These are phyloP conservation scores for Meripilus lineatus DNA, from an alignment of 1,284 basidiomycete genomes.

Conservation along the genomic window DNA sequence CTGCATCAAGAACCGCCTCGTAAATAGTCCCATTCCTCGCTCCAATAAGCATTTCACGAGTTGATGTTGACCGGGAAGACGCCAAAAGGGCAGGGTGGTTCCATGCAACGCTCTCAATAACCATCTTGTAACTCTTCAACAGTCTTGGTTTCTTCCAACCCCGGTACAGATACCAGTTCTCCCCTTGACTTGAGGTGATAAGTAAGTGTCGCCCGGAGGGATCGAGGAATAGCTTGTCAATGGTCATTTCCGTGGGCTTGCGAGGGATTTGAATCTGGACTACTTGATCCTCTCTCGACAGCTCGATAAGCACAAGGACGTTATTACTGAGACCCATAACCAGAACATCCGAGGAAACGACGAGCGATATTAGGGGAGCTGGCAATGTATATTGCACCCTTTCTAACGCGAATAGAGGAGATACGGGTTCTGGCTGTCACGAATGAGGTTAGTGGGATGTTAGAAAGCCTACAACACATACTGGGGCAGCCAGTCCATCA, in stretches of 20 bases:
- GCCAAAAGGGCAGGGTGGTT: slow-evolving; percentile 73
- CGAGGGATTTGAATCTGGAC: slow-evolving; percentile 72
- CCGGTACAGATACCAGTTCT: slow-evolving; percentile 90
- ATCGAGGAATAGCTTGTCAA: slow-evolving; percentile 83
- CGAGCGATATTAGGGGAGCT: slow-evolving; percentile 73
- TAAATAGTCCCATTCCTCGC: slow-evolving; percentile 81
- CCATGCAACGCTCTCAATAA: slow-evolving; percentile 94
- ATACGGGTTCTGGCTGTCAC: slow-evolving; percentile 12
- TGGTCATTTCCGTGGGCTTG: slow-evolving; percentile 63
- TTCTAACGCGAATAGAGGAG: slow-evolving; percentile 80
- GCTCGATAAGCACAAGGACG: slow-evolving; percentile 77
- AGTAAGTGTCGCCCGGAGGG: slow-evolving; percentile 90
- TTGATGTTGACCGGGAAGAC: slow-evolving; percentile 63
- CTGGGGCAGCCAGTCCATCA: slow-evolving; percentile 37
- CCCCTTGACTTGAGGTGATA: slow-evolving; percentile 81
- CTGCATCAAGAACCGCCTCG: slow-evolving; percentile 80
- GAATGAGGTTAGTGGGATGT: background rate
- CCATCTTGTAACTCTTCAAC: slow-evolving; percentile 80
- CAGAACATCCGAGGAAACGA: slow-evolving; percentile 82
- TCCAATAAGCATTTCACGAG: slow-evolving; percentile 87
- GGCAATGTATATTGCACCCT: slow-evolving; percentile 87
- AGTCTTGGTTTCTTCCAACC: slow-evolving; percentile 77
- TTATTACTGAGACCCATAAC: slow-evolving; percentile 82
- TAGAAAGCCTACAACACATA: slow-evolving; percentile 11
- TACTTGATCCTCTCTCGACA: slow-evolving; percentile 78